A percentile compares a stretch with the other conserved stretches of the same genome.
These are phyloP conservation scores for Fusarium camptoceras DNA, from an alignment of 2,329 filamentous ascomycete species.

Conservation along the genomic window DNA sequence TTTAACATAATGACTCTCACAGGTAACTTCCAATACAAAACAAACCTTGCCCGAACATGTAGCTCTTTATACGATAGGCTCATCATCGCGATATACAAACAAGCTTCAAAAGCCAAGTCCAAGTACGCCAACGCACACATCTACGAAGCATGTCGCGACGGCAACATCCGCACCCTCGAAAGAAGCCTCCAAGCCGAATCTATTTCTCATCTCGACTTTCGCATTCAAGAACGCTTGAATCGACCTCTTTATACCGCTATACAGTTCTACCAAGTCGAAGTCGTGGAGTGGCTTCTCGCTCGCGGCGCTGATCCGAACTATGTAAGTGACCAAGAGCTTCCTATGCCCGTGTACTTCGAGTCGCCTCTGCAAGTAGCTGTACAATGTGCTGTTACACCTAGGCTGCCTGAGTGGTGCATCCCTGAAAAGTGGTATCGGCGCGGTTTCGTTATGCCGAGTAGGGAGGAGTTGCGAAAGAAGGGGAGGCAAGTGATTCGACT, in stretches of 20 bases:
- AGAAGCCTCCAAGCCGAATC: not conserved
- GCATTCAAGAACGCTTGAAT: not conserved
- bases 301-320: not conserved
- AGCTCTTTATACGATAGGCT: not conserved
- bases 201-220: not conserved
- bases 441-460: not conserved
- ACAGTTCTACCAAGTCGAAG: not conserved
- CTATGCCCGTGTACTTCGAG: not conserved
- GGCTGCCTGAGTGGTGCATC: not conserved
- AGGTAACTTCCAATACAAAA: not conserved
- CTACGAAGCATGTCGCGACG: conserved; percentile 1
- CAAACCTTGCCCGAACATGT: not conserved
- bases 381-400: not conserved
- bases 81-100: not conserved
- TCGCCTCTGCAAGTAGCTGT: not conserved
- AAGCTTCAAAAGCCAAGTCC: not conserved
- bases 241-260: not conserved
- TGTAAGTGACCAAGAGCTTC: not conserved
- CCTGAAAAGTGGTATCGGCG: not conserved
- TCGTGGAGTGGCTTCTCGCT: not conserved
- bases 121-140: not conserved
- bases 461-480: not conserved
- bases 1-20: not conserved
- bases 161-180: not conserved
- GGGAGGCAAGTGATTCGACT: not conserved